These are phyloP conservation scores for Akanthomyces uredinophilus DNA, from an alignment of 2,329 filamentous ascomycete species.

Conservation along the genomic window DNA sequence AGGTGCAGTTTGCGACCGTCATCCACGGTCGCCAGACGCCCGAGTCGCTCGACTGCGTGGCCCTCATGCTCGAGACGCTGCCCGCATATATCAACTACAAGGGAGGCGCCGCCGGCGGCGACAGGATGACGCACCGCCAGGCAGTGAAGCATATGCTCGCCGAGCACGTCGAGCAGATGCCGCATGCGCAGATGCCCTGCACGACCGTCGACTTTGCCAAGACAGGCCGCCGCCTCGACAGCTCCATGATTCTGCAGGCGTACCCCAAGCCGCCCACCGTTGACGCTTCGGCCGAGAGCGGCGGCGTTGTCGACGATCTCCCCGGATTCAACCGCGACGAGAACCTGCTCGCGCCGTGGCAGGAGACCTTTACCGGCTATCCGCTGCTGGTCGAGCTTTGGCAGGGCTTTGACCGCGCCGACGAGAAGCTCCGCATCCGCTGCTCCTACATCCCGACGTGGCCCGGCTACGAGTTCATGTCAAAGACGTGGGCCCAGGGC, in stretches of 20 bases:
- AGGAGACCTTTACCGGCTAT: conserved; percentile 14
- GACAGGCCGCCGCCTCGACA: conserved; percentile 15
- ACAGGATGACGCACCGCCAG: conserved; percentile 12
- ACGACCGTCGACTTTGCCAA: conserved; percentile 15
- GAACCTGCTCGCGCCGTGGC: conserved; percentile 14
- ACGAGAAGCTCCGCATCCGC: conserved; percentile 11
- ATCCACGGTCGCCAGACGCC: conserved; percentile 13
- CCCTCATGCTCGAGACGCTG: conserved; percentile 14
- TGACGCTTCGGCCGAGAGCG: background rate
- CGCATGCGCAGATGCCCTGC: conserved; percentile 16
- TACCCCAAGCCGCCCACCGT: conserved; percentile 3
- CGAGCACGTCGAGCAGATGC: conserved; percentile 14
- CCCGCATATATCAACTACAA: conserved; percentile 15
- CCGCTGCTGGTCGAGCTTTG: conserved; percentile 13
- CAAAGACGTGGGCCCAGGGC: conserved; percentile 10
- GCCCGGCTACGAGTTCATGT: conserved; percentile 14
- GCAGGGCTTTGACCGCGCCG: conserved; percentile 1
- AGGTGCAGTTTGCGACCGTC: conserved; percentile 16
- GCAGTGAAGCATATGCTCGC: conserved; percentile 7
- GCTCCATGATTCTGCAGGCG: conserved; percentile 14
- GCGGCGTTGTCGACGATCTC: conserved; percentile 3
- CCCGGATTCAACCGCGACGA: conserved; percentile 16
- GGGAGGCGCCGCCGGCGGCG: background rate
- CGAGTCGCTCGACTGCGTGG: conserved; percentile 14
- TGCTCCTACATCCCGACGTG: conserved; percentile 9